Evolutionary conservation across 106 monocot species (phyloP), one percentile per base, ranked within the genome.

Genomic region (Xerophyta viscosa): DNA sequence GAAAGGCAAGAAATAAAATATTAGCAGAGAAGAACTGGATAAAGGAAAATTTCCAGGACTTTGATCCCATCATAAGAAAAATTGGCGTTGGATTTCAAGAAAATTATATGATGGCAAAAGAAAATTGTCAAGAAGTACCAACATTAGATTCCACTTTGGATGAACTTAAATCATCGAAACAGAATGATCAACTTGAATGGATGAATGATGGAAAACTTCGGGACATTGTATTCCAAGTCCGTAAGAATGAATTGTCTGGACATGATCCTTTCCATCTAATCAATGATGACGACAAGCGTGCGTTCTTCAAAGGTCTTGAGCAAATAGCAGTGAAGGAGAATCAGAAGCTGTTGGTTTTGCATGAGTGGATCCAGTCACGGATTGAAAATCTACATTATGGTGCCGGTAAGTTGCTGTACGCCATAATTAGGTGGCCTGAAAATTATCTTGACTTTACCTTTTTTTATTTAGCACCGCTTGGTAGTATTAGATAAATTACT

Each of bases 371-470:
- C 52, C 88, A 83, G 45, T 83, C 88, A 56, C 79, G 67, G 65
- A 64, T 89, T 65, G 88, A 83, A 64, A 89, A 89, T 67, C 66
- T 89, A 8, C 76, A 83, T 52, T 83, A 89, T 73, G 88, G 83
- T 14, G 63, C 68, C 67, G 88, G 88, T 89, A 74, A 7, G 31
- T 23, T 25, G 46, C 39, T 59, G 14, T 14, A n/a, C n/a, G n/a
- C n/a, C n/a, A n/a, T n/a, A n/a, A n/a, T n/a, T n/a, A n/a, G n/a
- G n/a, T n/a, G n/a, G n/a, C n/a, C n/a, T n/a, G n/a, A n/a, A n/a
- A n/a, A n/a, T n/a, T n/a, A n/a, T n/a, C n/a, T n/a, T n/a, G n/a
- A n/a, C n/a, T n/a, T n/a, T n/a, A n/a, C n/a, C n/a, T n/a, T n/a
- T n/a, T n/a, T n/a, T n/a, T n/a, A n/a, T n/a, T n/a, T n/a, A n/a